These are phyloP conservation scores for Fomitopsis palustris DNA, from an alignment of 1,284 basidiomycete species.

Conservation along the genomic window DNA sequence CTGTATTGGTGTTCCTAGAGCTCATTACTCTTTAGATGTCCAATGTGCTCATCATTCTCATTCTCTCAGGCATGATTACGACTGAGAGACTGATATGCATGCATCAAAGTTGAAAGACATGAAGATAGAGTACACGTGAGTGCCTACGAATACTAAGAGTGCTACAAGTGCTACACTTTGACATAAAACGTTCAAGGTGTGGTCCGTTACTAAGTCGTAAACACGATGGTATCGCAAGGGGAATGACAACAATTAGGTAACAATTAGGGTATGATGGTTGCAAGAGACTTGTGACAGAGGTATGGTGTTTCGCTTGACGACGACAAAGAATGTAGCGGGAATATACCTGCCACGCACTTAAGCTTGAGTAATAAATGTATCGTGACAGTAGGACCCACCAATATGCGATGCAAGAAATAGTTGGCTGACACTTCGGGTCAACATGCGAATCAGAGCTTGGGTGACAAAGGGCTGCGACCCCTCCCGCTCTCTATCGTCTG, in stretches of 20 bases:
- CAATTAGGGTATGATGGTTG: background rate
- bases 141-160: too few relatives aligned
- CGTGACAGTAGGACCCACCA: background rate
- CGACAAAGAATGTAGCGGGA: background rate
- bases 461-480: slow-evolving; percentile 12
- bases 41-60: too few relatives aligned
- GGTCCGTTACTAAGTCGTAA: background rate
- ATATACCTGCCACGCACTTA: background rate
- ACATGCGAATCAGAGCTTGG: slow-evolving; percentile 12
- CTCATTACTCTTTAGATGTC: too few relatives aligned
- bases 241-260: background rate
- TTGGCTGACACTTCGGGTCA: background rate
- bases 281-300: too few relatives aligned
- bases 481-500: slow-evolving; percentile 12
- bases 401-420: background rate
- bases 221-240: background rate
- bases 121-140: too few relatives aligned
- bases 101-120: too few relatives aligned
- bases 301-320: too few relatives aligned
- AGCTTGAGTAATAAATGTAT: background rate
- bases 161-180: too few relatives aligned
- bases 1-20: background rate
- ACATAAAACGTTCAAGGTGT: background rate
- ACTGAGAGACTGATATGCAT: too few relatives aligned
- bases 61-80: too few relatives aligned